Evolutionary conservation across 2,329 filamentous ascomycete species (phyloP), one percentile per base, ranked within the genome.

Genomic region (Chrysoporthe puriensis): DNA sequence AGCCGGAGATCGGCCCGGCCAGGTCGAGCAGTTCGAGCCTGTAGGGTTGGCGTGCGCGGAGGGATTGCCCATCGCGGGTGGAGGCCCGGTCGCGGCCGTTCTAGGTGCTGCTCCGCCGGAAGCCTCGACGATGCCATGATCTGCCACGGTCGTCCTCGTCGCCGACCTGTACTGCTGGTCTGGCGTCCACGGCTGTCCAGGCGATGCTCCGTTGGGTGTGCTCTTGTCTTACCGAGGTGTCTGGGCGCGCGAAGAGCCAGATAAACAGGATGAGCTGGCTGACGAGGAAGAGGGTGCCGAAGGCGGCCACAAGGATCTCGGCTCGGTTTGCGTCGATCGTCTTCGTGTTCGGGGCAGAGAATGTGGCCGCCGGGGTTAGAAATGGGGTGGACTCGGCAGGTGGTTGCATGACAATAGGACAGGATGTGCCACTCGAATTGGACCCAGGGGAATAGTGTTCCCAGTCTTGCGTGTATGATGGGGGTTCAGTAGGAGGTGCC

Each of bases 241-340:
- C 65, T 70, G 73, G 18, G 58, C 71, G 71, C 32, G 74, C 68
- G 42, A 74, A 75, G 57, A 76, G 69, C 56, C 76, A 74, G 50
- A 80, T 73, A 34, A 79, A 63, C n/a, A 77, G 67, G 32, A 73
- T 73, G 18, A 81, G 71, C 7, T 77, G 69, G 18, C 71, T 72
- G 18, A 79, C 77, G 36, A 80, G 73, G 18, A 77, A 54, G 46
- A 80, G 70, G 57, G 77, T 74, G 14, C 73, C 74, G 16, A 73
- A 66, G 14, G 78, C 77, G 36, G 81, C 70, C 36, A 79, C 70
- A 48, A 76, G 62, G 57, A 80, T 78, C 70, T 80, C 77, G 46
- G 77, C 66, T 56, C 73, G 73, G 64, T 70, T 74, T 44, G 74
- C 70, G n/a, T 77, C 74, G 56, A 50, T 50, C 21, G 59, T 48